Evolutionary conservation across 2,329 filamentous ascomycete genomes (phyloP).

Genomic region (Ustulina deusta): DNA sequence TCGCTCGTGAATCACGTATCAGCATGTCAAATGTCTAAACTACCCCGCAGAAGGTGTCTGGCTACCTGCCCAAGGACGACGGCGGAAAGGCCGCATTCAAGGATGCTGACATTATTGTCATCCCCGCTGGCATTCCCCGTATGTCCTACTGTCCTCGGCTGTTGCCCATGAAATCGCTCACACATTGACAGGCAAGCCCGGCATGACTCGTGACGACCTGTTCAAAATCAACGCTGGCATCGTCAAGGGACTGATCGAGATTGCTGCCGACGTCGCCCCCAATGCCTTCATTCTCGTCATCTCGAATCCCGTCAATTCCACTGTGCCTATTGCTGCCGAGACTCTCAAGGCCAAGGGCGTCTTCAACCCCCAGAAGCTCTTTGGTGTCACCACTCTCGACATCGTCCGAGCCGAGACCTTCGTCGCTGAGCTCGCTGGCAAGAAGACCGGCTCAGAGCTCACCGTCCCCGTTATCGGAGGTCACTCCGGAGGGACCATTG

Average conservation of each 20-base stretch:
- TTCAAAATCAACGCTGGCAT: conserved; percentile 99
- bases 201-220: conserved; percentile 98
- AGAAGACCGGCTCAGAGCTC: conserved; percentile 83
- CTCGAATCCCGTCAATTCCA: conserved; percentile 99
- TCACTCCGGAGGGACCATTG: conserved; percentile 98
- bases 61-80: conserved; percentile 87
- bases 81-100: conserved; percentile 90
- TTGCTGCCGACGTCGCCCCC: conserved; percentile 86
- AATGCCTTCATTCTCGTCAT: conserved; percentile 97
- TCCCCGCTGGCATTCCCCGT: conserved; percentile 98
- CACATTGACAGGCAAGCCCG: conserved; percentile 83
- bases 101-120: conserved; percentile 94
- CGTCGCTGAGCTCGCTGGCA: conserved; percentile 84
- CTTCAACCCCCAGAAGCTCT: conserved; percentile 95
- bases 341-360: conserved; percentile 93
- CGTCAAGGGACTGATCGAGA: conserved; percentile 92
- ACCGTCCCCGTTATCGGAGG: conserved; percentile 94
- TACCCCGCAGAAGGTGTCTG: conserved; percentile 77
- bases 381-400: conserved; percentile 98
- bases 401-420: conserved; percentile 99
- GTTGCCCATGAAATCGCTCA: conserved; percentile 41
- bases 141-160: conserved; percentile 55
- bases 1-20: background rate
- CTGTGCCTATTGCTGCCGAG: conserved; percentile 96
- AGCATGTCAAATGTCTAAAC: conserved; percentile 48